Evolutionary conservation across 179 eudicot genomes (phyloP).

Genomic region (Silene coronaria): DNA sequence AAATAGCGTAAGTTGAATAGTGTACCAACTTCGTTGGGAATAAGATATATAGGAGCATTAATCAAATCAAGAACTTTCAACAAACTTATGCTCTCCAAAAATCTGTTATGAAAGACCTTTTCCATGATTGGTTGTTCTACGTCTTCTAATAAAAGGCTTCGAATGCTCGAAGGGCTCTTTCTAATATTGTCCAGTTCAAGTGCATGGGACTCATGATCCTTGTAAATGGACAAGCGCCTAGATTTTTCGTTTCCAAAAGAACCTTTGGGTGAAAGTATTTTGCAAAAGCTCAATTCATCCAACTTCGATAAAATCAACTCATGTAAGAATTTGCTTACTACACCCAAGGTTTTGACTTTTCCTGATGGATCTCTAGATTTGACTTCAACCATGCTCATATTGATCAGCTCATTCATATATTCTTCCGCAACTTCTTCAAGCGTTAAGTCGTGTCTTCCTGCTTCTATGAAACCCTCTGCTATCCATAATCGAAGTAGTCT

Average conservation of each 20-base stretch:
- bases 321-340: slow-evolving; percentile 19
- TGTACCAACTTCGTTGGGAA: slow-evolving; percentile 20
- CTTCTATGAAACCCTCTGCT: slow-evolving; percentile 28
- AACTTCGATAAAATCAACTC: slow-evolving; percentile 24
- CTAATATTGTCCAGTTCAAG: not conserved
- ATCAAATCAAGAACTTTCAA: slow-evolving; percentile 29
- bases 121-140: not conserved
- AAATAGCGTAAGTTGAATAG: slow-evolving; percentile 25
- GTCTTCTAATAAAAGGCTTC: slow-evolving; percentile 5
- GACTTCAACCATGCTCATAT: slow-evolving; percentile 26
- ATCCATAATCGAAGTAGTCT: slow-evolving; percentile 34
- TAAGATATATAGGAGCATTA: slow-evolving; percentile 18
- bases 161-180: slow-evolving; percentile 8
- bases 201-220: not conserved
- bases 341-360: slow-evolving; percentile 14
- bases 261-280: not conserved
- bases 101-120: not conserved
- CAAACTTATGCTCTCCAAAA: not conserved
- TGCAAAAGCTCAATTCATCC: slow-evolving; percentile 24
- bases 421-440: slow-evolving; percentile 30
- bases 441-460: not conserved
- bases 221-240: slow-evolving; percentile 20
- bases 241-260: not conserved
- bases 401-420: slow-evolving; percentile 20
- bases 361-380: not conserved